A percentile compares a stretch with the other conserved stretches of the same genome.
These are phyloP conservation scores for Suillus subalutaceus DNA, from an alignment of 768 basidiomycete species.

Conservation along the genomic window DNA sequence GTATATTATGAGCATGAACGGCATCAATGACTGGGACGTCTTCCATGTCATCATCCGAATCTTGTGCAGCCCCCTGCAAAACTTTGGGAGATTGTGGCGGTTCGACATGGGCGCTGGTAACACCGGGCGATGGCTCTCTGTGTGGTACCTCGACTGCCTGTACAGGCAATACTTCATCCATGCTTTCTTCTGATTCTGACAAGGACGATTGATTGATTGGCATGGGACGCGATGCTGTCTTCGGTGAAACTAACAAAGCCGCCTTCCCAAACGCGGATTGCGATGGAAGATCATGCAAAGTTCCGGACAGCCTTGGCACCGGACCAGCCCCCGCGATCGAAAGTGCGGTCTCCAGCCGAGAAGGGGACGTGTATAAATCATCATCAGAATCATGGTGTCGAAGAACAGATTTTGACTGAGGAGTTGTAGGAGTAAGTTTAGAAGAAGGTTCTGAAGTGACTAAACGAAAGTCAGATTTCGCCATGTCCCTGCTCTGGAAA, in stretches of 20 bases:
- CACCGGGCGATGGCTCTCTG: conserved; percentile 5
- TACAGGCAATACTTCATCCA: conserved; percentile 6
- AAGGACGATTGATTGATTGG: conserved; percentile 6
- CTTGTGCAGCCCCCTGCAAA: conserved; percentile 16
- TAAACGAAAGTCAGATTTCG: neutral
- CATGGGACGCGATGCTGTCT: neutral
- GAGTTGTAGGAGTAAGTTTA: conserved; percentile 7
- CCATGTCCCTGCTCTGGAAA: neutral
- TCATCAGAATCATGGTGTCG: conserved; percentile 38
- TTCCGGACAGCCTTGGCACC: conserved; percentile 24
- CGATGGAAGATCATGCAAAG: conserved; percentile 17
- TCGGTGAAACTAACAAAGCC: conserved; percentile 30
- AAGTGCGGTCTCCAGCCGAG: conserved; percentile 66
- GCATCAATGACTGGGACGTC: conserved; percentile 25
- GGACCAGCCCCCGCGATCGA: conserved; percentile 65
- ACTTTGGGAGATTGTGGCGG: neutral
- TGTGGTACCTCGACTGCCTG: conserved; percentile 13
- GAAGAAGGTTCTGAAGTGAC: conserved; percentile 10
- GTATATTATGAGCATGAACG: neutral
- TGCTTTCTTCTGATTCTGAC: conserved; percentile 4
- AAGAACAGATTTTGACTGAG: neutral
- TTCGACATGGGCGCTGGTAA: conserved; percentile 3
- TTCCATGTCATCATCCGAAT: conserved; percentile 43
- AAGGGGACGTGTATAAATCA: conserved; percentile 53
- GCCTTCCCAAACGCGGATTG: conserved; percentile 42